Conservation (phyloP, 2,329 filamentous ascomycete species). For the Hypoxylon sp. region DNA sequence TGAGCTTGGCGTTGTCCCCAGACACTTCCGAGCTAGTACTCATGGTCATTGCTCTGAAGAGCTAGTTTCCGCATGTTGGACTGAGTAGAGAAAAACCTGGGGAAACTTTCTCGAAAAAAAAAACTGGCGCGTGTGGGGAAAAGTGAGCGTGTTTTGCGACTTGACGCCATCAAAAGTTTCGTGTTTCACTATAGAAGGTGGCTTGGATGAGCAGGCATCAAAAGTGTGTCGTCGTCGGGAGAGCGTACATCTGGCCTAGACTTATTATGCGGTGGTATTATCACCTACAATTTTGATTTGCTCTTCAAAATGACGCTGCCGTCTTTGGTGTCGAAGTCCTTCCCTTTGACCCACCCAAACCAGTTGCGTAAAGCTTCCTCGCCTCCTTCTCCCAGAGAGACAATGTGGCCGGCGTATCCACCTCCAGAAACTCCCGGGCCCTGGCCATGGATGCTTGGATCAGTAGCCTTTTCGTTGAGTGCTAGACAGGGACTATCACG, state of each 20-base stretch:
- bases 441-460: conserved; percentile 63
- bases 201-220: conserved; percentile 1
- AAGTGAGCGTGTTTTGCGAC: too few relatives aligned
- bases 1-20: conserved; percentile 14
- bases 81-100: neutral
- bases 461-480: conserved; percentile 57
- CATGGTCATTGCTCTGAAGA: conserved; percentile 6
- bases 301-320: conserved; percentile 67
- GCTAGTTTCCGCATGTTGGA: neutral
- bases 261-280: conserved; percentile 1
- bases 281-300: conserved; percentile 53
- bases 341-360: conserved; percentile 79
- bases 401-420: conserved; percentile 68
- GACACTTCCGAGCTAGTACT: conserved; percentile 8
- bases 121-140: too few relatives aligned
- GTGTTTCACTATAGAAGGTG: neutral
- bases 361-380: conserved; percentile 74
- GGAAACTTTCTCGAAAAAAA: too few relatives aligned
- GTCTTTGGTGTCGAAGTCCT: conserved; percentile 72
- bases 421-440: conserved; percentile 70
- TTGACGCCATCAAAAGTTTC: too few relatives aligned
- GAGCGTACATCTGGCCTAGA: conserved; percentile 7
- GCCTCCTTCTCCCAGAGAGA: conserved; percentile 76
- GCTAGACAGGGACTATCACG: conserved; percentile 73
- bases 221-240: conserved; percentile 8